A percentile compares a stretch with the other conserved stretches of the same genome.
Conservation (phyloP, 139 green algal species). For the Nannochloris sp. region DNA sequence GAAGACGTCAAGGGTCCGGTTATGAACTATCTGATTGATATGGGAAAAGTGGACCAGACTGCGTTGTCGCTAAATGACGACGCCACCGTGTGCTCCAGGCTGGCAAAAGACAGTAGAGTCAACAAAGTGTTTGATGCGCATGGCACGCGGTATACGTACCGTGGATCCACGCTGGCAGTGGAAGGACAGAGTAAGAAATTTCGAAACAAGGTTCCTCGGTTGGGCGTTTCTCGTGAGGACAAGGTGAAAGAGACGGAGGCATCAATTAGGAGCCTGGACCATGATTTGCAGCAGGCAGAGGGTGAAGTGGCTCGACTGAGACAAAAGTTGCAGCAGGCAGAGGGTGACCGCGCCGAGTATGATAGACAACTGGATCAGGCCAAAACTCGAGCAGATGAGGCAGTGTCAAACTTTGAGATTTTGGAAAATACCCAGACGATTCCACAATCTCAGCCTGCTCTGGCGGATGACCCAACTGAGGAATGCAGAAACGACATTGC, state of each 20-base stretch:
- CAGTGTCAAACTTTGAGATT: no score
- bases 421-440: no score
- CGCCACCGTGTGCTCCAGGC: neutral
- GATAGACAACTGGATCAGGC: no score
- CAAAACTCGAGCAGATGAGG: no score
- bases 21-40: conserved; percentile 34
- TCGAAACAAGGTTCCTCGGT: no score
- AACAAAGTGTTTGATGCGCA: conserved; percentile 10
- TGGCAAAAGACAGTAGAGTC: conserved; percentile 9
- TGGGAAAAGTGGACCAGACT: conserved; percentile 10
- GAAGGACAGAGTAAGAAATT: no score
- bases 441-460: no score
- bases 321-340: neutral
- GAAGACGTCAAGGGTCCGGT: conserved; percentile 4
- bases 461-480: neutral
- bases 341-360: no score
- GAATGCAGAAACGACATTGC: neutral
- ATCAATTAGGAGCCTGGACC: neutral
- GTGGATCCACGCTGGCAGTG: neutral
- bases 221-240: neutral
- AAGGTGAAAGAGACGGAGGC: neutral
- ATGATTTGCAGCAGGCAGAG: neutral
- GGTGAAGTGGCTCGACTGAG: neutral
- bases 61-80: conserved; percentile 10
- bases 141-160: conserved; percentile 12